Percentiles rank a stretch among this genome's conserved stretches.
Evolutionary conservation across 495 filamentous ascomycete genomes (phyloP).

Genomic region (Eremomyces bilateralis): DNA sequence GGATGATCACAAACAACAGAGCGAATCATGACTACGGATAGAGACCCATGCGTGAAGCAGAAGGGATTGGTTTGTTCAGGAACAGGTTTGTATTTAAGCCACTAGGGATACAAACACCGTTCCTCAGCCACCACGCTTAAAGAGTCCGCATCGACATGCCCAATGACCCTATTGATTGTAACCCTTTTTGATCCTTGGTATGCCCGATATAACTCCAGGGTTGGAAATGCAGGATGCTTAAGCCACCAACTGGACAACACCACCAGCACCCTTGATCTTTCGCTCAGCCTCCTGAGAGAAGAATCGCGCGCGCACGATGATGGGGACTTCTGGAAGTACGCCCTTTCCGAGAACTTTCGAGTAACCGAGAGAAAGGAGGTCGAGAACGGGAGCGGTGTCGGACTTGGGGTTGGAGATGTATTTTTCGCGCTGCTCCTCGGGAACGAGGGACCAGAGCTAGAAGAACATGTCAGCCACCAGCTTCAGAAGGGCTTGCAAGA

Average conservation of each 20-base stretch:
- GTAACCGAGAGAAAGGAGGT: constrained; percentile 80
- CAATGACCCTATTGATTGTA: neutral
- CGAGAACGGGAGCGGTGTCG: constrained; percentile 76
- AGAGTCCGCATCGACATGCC: constrained; percentile 5
- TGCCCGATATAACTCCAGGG: neutral
- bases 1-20: no score
- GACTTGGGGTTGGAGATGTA: constrained; percentile 51
- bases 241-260: constrained; percentile 77
- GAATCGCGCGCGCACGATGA: constrained; percentile 75
- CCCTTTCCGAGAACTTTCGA: constrained; percentile 89
- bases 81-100: constrained; percentile 11
- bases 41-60: no score
- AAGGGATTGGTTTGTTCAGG: constrained; percentile 15
- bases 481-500: neutral
- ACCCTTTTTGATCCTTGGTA: no score
- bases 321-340: constrained; percentile 59
- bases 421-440: constrained; percentile 59
- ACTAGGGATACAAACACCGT: constrained; percentile 8
- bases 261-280: constrained; percentile 89
- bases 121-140: constrained; percentile 19
- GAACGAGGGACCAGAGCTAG: constrained; percentile 66
- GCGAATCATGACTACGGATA: no score
- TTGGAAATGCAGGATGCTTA: constrained; percentile 25
- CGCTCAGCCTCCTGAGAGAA: constrained; percentile 74
- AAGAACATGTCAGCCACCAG: constrained; percentile 1